These are phyloP conservation scores for Psilocybe azurescens DNA, from an alignment of 768 basidiomycete genomes.

Conservation along the genomic window DNA sequence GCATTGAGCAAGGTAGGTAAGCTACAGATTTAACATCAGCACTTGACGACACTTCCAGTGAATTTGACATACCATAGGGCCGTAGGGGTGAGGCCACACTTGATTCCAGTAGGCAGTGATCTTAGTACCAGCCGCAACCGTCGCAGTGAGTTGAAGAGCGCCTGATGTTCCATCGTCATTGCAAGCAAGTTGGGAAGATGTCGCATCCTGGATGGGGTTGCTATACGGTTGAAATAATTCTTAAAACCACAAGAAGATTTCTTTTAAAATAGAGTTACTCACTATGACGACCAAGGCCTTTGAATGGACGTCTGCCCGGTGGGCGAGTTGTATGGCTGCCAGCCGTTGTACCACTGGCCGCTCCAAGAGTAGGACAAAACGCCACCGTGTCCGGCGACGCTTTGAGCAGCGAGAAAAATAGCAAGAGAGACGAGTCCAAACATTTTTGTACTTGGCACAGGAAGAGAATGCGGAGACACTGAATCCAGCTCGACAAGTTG, in stretches of 20 bases:
- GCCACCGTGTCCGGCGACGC: conserved; percentile 47
- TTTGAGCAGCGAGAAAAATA: conserved; percentile 32
- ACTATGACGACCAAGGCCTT: conserved; percentile 52
- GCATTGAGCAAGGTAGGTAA: conserved; percentile 52
- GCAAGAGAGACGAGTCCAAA: conserved; percentile 34
- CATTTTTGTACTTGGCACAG: conserved; percentile 29
- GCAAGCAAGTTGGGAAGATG: conserved; percentile 45
- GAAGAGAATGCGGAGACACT: conserved; percentile 14
- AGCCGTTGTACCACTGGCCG: conserved; percentile 45
- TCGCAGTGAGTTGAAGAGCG: conserved; percentile 47
- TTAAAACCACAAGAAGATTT: neutral
- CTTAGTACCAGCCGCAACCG: conserved; percentile 45
- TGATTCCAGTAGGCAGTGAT: conserved; percentile 53
- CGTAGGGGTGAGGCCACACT: conserved; percentile 48
- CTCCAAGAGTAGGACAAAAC: conserved; percentile 46
- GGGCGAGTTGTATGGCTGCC: conserved; percentile 47
- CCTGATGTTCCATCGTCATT: conserved; percentile 49
- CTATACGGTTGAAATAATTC: conserved; percentile 23
- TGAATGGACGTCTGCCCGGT: conserved; percentile 47
- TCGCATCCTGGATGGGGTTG: conserved; percentile 45
- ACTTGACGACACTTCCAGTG: neutral
- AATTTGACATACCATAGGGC: conserved; percentile 41
- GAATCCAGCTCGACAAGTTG: conserved; percentile 11
- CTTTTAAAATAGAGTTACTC: conserved; percentile 12
- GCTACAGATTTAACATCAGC: conserved; percentile 25